These are phyloP conservation scores for Penicillium paradoxum DNA, from an alignment of 495 filamentous ascomycete genomes.

Conservation along the genomic window DNA sequence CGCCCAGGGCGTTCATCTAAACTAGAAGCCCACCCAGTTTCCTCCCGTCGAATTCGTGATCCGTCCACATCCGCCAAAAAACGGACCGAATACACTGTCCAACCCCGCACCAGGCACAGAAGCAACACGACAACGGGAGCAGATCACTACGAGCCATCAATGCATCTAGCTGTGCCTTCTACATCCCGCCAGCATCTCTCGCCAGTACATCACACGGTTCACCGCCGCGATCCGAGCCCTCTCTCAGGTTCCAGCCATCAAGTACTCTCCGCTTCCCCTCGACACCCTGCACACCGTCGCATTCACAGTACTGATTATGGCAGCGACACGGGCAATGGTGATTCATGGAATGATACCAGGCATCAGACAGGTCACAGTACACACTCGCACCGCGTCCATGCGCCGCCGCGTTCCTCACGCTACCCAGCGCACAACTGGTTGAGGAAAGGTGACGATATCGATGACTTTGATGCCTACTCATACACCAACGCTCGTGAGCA, in stretches of 20 bases:
- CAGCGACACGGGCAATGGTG: conserved; percentile 35
- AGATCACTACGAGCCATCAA: conserved; percentile 24
- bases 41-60: conserved; percentile 33
- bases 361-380: conserved; percentile 12
- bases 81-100: conserved; percentile 42
- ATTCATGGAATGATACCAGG: conserved; percentile 12
- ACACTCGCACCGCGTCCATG: conserved; percentile 20
- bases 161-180: conserved; percentile 24
- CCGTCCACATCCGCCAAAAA: conserved; percentile 29
- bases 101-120: conserved; percentile 32
- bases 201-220: conserved; percentile 25
- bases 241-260: conserved; percentile 29
- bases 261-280: conserved; percentile 25
- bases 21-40: conserved; percentile 36
- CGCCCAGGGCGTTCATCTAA: conserved; percentile 22
- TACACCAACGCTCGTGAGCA: conserved; percentile 68
- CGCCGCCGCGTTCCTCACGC: conserved; percentile 19
- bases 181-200: conserved; percentile 24
- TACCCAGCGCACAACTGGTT: conserved; percentile 29
- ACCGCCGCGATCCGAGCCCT: conserved; percentile 30
- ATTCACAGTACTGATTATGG: conserved; percentile 36
- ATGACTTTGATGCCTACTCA: conserved; percentile 58
- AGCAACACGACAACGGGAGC: conserved; percentile 35
- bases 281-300: conserved; percentile 26
- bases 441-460: conserved; percentile 54